Evolutionary conservation across 345 rosid genomes (phyloP), one percentile per base, ranked within the genome.

Genomic region (Erysimum cheiranthoides): DNA sequence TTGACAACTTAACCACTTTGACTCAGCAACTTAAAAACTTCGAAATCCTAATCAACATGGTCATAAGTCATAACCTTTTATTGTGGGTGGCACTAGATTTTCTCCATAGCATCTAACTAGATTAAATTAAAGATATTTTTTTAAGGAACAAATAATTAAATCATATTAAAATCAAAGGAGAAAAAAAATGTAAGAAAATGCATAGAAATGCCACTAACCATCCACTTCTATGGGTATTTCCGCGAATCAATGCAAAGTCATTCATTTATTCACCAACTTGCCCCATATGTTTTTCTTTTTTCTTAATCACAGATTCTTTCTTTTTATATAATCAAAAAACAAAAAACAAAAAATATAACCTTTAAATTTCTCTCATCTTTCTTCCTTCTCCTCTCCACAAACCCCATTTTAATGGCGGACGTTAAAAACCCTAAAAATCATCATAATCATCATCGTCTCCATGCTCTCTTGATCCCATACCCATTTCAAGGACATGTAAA

Each of bases 401-500:
- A 68, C 12, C 25, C 75, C 61, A 68, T 46, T 73, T 54, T 40
- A 61, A 79, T 79, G 82, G 82, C 66, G 5, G 59, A 73, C 27
- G 27, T 54, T 62, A 61, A 58, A 72, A 62, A 31, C 52, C 63
- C 79, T 73, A 62, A 88, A 77, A 57, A 79, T 69, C 66, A 84
- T 74, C 42, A 60, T 51, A 2, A 21, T 21, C 67, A 51, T 65
- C 72, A 62, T 35, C 68, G 39, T 61, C 61, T 78, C 47, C 93
- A 89, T 59, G 96, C 90, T 57, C 79, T 92, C 45, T 58, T 90
- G 78, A 35, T 92, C 27, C 67, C 93, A 1, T 83, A 82, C 72
- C 96, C 97, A 57, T 86, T 92, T 16, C 97, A 92, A 80, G 97
- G 97, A 61, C 97, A 92, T 46, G 82, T 89, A 1, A 86, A 81